These are phyloP conservation scores for Chlamydomonas sp. DNA, from an alignment of 139 green algal genomes.

Conservation along the genomic window DNA sequence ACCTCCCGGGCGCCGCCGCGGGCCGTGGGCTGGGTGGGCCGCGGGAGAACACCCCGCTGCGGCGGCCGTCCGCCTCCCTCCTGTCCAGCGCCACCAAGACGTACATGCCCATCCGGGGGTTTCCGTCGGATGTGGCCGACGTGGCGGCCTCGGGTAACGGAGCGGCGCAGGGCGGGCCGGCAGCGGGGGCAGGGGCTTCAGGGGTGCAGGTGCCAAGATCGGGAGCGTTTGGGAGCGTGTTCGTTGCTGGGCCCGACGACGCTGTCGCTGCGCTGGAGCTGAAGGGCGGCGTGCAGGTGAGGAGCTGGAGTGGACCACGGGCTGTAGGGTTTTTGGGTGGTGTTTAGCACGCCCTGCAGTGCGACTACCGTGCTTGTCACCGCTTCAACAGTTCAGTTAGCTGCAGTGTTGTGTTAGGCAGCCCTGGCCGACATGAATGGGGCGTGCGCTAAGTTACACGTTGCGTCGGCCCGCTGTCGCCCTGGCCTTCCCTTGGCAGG, in stretches of 20 bases:
- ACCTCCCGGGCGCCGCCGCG: background rate
- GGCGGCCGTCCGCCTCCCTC: conserved; percentile 6
- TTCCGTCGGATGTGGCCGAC: background rate
- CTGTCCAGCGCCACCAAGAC: conserved; percentile 4
- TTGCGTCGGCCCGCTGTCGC: background rate
- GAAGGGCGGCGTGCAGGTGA: background rate
- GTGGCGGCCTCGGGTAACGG: background rate
- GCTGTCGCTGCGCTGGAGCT: background rate
- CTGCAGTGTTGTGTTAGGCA: no score
- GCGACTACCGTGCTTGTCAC: no score
- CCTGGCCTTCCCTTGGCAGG: background rate
- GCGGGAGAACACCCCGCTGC: conserved; percentile 19
- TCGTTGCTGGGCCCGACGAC: background rate
- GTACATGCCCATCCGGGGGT: conserved; percentile 11
- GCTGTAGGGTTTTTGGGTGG: conserved; percentile 38
- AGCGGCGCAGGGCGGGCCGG: background rate
- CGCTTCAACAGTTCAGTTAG: no score
- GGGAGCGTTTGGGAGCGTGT: conserved; percentile 2
- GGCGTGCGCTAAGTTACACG: background rate
- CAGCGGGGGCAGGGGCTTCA: background rate
- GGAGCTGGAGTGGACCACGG: conserved; percentile 32
- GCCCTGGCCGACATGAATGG: no score
- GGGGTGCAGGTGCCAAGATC: background rate
- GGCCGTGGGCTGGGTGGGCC: background rate
- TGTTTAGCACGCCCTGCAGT: background rate